Evolutionary conservation across 2,329 filamentous ascomycete species (phyloP).

Genomic region (Tolypocladium tundrense): DNA sequence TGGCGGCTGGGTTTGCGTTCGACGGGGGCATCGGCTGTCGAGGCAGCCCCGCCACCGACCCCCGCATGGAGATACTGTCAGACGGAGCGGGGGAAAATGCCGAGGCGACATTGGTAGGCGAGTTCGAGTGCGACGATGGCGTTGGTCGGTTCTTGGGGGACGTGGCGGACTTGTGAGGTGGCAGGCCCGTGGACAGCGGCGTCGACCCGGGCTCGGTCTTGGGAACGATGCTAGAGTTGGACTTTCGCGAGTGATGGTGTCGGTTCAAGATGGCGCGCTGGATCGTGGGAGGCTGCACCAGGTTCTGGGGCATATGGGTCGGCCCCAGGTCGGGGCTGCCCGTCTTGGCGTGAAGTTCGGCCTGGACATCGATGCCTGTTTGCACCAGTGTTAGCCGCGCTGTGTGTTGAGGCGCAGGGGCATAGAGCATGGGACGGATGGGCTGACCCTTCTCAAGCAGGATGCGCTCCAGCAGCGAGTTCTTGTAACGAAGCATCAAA

Average conservation of each 20-base stretch:
- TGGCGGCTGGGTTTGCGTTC: constrained; percentile 11
- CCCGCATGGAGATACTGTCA: constrained; percentile 36
- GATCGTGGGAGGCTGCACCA: constrained; percentile 64
- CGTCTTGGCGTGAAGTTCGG: constrained; percentile 86
- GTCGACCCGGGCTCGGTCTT: constrained; percentile 51
- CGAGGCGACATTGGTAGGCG: constrained; percentile 39
- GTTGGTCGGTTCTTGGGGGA: constrained; percentile 70
- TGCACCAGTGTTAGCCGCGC: not conserved
- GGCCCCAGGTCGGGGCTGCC: constrained; percentile 71
- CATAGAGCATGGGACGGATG: too few species aligned
- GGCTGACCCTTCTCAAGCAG: constrained; percentile 83
- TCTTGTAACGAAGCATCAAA: constrained; percentile 97
- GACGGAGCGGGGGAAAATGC: constrained; percentile 33
- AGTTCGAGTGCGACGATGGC: constrained; percentile 63
- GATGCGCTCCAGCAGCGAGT: constrained; percentile 89
- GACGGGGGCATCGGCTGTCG: constrained; percentile 21
- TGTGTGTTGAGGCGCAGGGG: not conserved
- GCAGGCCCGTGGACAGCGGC: constrained; percentile 34
- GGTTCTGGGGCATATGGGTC: constrained; percentile 56
- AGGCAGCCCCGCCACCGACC: constrained; percentile 21
- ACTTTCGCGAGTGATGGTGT: constrained; percentile 64
- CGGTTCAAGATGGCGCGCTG: constrained; percentile 74
- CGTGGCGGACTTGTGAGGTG: constrained; percentile 44
- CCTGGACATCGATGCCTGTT: constrained; percentile 89
- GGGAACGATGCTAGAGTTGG: constrained; percentile 63